Evolutionary conservation across 345 rosid genomes (phyloP).

Genomic region (Trapa incisa): DNA sequence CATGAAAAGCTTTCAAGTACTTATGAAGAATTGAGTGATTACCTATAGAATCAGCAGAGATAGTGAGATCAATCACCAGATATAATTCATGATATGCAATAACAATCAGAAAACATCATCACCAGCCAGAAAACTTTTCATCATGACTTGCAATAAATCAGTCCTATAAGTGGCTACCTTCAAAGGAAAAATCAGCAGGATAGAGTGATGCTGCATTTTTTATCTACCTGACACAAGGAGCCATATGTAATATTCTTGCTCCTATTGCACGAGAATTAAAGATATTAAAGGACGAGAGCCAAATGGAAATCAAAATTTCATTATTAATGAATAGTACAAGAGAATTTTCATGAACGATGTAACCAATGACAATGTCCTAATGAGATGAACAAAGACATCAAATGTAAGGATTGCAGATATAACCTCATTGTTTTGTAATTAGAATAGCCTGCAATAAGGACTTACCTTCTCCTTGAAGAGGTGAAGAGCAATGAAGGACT

Average conservation of each 20-base stretch:
- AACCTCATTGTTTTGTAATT: too few relatives aligned
- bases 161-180: constrained; percentile 94
- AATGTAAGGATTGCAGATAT: background rate
- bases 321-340: background rate
- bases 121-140: background rate
- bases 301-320: constrained; percentile 7
- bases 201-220: constrained; percentile 65
- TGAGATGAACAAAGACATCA: background rate
- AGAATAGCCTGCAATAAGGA: too few relatives aligned
- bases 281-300: too few relatives aligned
- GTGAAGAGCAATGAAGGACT: too few relatives aligned
- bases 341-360: background rate
- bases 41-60: constrained; percentile 79
- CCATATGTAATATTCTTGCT: too few relatives aligned
- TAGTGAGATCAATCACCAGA: too few relatives aligned
- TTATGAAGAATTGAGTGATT: constrained; percentile 75
- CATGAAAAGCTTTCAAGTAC: constrained; percentile 84
- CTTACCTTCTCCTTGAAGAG: too few relatives aligned
- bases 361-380: background rate
- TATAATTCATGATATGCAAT: background rate
- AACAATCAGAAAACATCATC: background rate
- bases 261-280: too few relatives aligned
- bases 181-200: constrained; percentile 78
- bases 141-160: constrained; percentile 65
- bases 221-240: constrained; percentile 60